These are phyloP conservation scores for Porcisia hertigi DNA, from an alignment of 208 protist genomes.

Conservation along the genomic window DNA sequence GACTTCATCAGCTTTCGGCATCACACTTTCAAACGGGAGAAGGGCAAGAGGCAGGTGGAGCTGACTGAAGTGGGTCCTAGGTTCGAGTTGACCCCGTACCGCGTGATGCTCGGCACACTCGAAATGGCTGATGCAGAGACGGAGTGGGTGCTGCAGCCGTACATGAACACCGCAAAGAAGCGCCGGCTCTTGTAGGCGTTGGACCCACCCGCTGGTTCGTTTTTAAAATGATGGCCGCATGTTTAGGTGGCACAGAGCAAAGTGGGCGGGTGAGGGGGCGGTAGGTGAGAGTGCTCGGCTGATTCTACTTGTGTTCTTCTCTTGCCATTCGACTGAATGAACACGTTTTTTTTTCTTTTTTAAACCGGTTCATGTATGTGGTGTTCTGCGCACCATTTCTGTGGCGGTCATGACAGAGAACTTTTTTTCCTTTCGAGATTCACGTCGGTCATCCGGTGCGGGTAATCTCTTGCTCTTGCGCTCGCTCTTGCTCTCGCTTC, in stretches of 20 bases:
- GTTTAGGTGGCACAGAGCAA: neutral
- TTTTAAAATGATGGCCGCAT: neutral
- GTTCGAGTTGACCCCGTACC: constrained; percentile 98
- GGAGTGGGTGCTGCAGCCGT: constrained; percentile 98
- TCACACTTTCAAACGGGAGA: constrained; percentile 94
- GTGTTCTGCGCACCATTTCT: neutral
- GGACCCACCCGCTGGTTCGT: neutral
- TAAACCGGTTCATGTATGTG: neutral
- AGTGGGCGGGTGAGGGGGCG: neutral
- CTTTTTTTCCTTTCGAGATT: neutral
- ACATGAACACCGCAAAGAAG: constrained; percentile 99
- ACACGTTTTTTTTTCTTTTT: neutral
- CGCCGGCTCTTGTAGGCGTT: constrained; percentile 67
- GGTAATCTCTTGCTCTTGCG: neutral
- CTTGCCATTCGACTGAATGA: neutral
- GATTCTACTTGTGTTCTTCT: neutral
- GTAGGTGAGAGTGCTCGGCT: neutral
- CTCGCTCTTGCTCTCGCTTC: neutral
- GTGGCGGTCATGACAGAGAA: neutral
- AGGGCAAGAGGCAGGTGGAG: constrained; percentile 68
- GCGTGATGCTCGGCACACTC: constrained; percentile 95
- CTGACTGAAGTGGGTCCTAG: constrained; percentile 98
- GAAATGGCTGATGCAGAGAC: constrained; percentile 97
- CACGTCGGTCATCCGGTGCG: neutral
- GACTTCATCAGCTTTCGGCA: constrained; percentile 99